Conservation (phyloP, 2,329 filamentous ascomycete genomes). For the Arthrinium puccinioides region DNA sequence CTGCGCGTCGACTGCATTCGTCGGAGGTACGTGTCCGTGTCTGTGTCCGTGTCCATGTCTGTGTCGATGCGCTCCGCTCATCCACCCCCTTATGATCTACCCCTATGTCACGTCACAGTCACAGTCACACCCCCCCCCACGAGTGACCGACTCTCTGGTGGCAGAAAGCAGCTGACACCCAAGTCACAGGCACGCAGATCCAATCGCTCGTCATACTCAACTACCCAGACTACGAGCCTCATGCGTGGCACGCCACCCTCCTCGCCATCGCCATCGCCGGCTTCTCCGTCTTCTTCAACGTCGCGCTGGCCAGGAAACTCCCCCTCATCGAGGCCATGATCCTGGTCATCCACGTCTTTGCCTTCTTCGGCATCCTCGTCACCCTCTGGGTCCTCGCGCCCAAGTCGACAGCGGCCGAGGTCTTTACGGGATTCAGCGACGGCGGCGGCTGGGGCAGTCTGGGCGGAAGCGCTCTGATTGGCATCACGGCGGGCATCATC, state of each 20-base stretch:
- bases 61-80: slow-evolving; percentile 6
- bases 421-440: slow-evolving; percentile 40
- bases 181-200: slow-evolving; percentile 11
- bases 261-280: slow-evolving; percentile 31
- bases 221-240: slow-evolving; percentile 11
- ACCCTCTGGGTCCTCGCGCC: slow-evolving; percentile 26
- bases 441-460: slow-evolving; percentile 38
- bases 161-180: background rate
- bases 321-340: slow-evolving; percentile 35
- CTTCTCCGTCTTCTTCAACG: slow-evolving; percentile 34
- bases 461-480: slow-evolving; percentile 37
- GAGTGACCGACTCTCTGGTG: background rate
- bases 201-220: slow-evolving; percentile 12
- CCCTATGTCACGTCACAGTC: too few species aligned
- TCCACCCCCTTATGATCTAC: too few species aligned
- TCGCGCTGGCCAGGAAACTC: slow-evolving; percentile 25
- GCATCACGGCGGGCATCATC: slow-evolving; percentile 32
- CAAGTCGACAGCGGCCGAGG: slow-evolving; percentile 25
- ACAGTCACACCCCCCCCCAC: slow-evolving; percentile 3
- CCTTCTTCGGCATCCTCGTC: slow-evolving; percentile 34
- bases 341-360: slow-evolving; percentile 33
- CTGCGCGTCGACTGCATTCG: slow-evolving; percentile 8
- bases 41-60: slow-evolving; percentile 6
- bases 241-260: slow-evolving; percentile 27
- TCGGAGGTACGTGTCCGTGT: slow-evolving; percentile 5